Evolutionary conservation across 441 rosid species (phyloP).

Genomic region (Populus trichocarpa): DNA sequence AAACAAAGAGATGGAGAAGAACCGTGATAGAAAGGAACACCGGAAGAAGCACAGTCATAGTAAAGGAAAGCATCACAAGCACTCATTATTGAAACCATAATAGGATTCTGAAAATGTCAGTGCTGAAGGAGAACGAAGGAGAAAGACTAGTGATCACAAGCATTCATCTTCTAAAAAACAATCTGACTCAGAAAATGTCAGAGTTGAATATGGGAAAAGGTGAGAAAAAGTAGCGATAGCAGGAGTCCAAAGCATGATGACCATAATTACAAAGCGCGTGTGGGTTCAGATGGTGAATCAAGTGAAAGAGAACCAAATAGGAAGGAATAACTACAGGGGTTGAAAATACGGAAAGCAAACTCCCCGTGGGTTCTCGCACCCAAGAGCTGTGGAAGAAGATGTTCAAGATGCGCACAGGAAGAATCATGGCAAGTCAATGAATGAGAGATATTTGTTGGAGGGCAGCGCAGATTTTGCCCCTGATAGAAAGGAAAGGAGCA

Average conservation of each 20-base stretch:
- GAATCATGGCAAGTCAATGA: slow-evolving; percentile 36
- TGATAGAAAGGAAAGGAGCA: slow-evolving; percentile 24
- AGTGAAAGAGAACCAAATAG: slow-evolving; percentile 33
- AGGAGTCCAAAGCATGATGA: slow-evolving; percentile 28
- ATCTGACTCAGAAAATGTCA: slow-evolving; percentile 41
- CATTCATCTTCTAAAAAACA: slow-evolving; percentile 27
- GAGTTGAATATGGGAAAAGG: slow-evolving; percentile 25
- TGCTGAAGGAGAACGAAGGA: slow-evolving; percentile 27
- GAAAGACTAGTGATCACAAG: slow-evolving; percentile 25
- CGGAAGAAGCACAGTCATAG: slow-evolving; percentile 39
- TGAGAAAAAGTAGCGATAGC: slow-evolving; percentile 18
- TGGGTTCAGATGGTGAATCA: slow-evolving; percentile 39
- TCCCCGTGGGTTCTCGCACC: slow-evolving; percentile 21
- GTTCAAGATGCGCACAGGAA: slow-evolving; percentile 29
- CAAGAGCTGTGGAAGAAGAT: slow-evolving; percentile 25
- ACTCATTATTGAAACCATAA: slow-evolving; percentile 23
- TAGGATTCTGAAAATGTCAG: slow-evolving; percentile 44
- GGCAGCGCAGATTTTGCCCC: slow-evolving; percentile 18
- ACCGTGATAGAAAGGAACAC: slow-evolving; percentile 36
- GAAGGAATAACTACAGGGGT: slow-evolving; percentile 19
- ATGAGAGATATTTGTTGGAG: slow-evolving; percentile 27
- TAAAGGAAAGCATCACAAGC: slow-evolving; percentile 43
- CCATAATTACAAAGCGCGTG: slow-evolving; percentile 22
- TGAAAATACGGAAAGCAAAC: slow-evolving; percentile 33
- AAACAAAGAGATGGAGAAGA: slow-evolving; percentile 42